Evolutionary conservation across 2,329 filamentous ascomycete genomes (phyloP).

Genomic region (Colletotrichum filicis): DNA sequence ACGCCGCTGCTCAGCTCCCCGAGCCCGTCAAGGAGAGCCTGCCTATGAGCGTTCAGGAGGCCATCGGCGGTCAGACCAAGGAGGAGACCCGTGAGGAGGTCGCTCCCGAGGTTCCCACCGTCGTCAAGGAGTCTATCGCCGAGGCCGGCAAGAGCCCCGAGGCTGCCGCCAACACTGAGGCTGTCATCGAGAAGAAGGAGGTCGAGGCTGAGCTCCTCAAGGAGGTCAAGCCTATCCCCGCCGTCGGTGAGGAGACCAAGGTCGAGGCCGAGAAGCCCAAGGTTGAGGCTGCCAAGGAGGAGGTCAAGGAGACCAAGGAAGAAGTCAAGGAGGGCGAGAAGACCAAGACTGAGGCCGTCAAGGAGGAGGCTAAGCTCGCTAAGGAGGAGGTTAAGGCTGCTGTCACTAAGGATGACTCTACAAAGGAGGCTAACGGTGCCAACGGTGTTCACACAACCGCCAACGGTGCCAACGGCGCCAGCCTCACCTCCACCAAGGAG

Average conservation of each 20-base stretch:
- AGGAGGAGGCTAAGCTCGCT: conserved; percentile 34
- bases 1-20: conserved; percentile 60
- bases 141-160: conserved; percentile 74
- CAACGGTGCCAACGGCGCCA: conserved; percentile 38
- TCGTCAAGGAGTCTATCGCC: conserved; percentile 68
- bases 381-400: conserved; percentile 36
- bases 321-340: conserved; percentile 33
- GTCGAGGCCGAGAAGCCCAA: conserved; percentile 39
- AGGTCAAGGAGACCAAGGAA: conserved; percentile 35
- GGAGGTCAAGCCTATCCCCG: conserved; percentile 62
- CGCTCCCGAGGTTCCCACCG: conserved; percentile 62
- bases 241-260: conserved; percentile 42
- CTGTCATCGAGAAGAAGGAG: conserved; percentile 79
- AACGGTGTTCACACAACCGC: conserved; percentile 33
- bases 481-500: conserved; percentile 36
- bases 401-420: conserved; percentile 28
- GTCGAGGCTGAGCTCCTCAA: conserved; percentile 80
- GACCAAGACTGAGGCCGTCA: conserved; percentile 33
- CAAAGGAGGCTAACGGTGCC: conserved; percentile 18
- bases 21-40: conserved; percentile 63
- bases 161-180: conserved; percentile 74
- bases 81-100: conserved; percentile 55
- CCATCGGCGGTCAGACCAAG: conserved; percentile 55
- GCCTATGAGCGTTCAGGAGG: conserved; percentile 60
- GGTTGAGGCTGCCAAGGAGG: conserved; percentile 39